These are phyloP conservation scores for Phalaenopsis hybrid DNA, from an alignment of 116 monocot species.

Conservation along the genomic window DNA sequence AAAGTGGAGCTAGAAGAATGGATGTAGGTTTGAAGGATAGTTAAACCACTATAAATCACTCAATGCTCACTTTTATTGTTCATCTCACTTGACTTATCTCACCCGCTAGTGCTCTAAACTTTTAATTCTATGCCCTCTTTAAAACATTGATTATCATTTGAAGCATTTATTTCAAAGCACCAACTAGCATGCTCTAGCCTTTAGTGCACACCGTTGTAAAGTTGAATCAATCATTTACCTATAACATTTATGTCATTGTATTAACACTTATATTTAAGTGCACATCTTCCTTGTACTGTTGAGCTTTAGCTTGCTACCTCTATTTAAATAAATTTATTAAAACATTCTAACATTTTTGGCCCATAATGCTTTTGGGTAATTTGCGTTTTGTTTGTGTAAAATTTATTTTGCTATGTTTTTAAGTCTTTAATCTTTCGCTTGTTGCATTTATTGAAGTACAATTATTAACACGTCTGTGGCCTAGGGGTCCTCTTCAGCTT, in stretches of 20 bases:
- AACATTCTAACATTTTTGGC: too few species aligned
- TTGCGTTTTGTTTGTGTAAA: too few species aligned
- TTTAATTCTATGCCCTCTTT: not conserved
- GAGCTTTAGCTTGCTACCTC: not conserved
- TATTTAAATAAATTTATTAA: too few species aligned
- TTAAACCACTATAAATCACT: not conserved
- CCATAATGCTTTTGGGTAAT: too few species aligned
- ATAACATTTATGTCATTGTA: not conserved
- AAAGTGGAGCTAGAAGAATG: not conserved
- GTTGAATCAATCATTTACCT: not conserved
- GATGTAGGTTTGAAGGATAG: not conserved
- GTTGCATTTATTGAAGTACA: too few species aligned
- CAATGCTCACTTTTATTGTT: too few species aligned
- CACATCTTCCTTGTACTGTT: not conserved
- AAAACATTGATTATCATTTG: not conserved
- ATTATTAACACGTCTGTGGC: too few species aligned
- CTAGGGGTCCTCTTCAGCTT: too few species aligned
- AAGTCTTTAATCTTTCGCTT: not conserved
- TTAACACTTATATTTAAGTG: not conserved
- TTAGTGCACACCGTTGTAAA: not conserved
- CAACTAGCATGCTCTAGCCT: not conserved
- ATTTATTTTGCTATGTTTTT: not conserved
- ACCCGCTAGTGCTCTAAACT: not conserved
- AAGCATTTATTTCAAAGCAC: not conserved
- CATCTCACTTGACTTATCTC: not conserved